Evolutionary conservation across 2,329 filamentous ascomycete genomes (phyloP).

Genomic region (Rhynchosporium secalis): DNA sequence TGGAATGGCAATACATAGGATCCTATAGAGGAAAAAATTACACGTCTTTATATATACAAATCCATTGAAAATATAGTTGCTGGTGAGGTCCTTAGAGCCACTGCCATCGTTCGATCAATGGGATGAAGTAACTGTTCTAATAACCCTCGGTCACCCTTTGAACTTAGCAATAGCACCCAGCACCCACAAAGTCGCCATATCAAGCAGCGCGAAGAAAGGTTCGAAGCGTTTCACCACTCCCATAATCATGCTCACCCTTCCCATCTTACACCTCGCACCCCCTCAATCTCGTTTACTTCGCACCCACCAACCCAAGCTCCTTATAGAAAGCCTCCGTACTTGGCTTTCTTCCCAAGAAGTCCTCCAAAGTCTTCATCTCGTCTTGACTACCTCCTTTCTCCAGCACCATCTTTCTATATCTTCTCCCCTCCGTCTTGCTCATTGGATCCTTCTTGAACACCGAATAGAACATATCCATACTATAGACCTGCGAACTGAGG

Average conservation of each 20-base stretch:
- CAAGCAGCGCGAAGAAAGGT: too few relatives aligned
- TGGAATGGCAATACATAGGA: too few relatives aligned
- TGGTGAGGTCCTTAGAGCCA: too few relatives aligned
- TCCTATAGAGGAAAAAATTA: too few relatives aligned
- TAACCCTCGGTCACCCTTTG: too few relatives aligned
- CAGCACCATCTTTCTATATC: constrained; percentile 76
- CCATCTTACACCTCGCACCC: neutral
- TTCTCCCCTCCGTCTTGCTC: constrained; percentile 69
- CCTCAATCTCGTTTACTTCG: constrained; percentile 9
- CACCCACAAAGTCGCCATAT: too few relatives aligned
- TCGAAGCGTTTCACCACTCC: neutral
- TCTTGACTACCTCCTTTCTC: constrained; percentile 77
- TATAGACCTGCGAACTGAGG: constrained; percentile 75
- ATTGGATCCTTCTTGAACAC: constrained; percentile 79
- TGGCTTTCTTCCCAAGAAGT: constrained; percentile 76
- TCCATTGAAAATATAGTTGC: too few relatives aligned
- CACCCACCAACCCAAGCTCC: constrained; percentile 60
- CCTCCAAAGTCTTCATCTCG: constrained; percentile 76
- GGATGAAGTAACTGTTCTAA: too few relatives aligned
- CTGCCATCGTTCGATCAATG: too few relatives aligned
- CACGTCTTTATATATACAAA: too few relatives aligned
- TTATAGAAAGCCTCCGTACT: constrained; percentile 78
- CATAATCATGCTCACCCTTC: neutral
- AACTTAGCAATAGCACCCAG: too few relatives aligned
- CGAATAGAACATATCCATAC: constrained; percentile 81